Conservation (phyloP, 495 filamentous ascomycete genomes). For the Neurospora hispaniola region DNA sequence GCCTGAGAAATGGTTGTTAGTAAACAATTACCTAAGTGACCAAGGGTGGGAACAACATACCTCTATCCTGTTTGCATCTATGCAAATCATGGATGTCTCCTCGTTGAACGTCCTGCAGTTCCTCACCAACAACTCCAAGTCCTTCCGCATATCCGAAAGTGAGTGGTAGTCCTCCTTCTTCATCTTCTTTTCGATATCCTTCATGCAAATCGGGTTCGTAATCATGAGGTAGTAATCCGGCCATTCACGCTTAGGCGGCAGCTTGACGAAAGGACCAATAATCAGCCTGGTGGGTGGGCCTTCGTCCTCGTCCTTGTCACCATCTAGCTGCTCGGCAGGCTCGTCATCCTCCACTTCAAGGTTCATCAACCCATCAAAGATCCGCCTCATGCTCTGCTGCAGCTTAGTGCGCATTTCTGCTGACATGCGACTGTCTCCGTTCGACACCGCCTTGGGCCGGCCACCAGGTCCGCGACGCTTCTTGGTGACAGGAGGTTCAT, state of each 20-base stretch:
- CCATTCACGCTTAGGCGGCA: conserved; percentile 78
- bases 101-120: conserved; percentile 96
- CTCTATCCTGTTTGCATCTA: conserved; percentile 89
- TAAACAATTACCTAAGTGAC: not conserved
- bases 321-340: conserved; percentile 20
- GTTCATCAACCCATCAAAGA: conserved; percentile 69
- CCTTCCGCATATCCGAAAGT: conserved; percentile 66
- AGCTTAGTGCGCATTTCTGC: conserved; percentile 49
- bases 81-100: conserved; percentile 79
- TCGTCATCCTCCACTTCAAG: conserved; percentile 60
- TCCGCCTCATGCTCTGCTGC: conserved; percentile 60
- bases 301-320: conserved; percentile 23
- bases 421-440: conserved; percentile 20
- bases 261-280: conserved; percentile 88
- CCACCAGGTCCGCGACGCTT: conserved; percentile 58
- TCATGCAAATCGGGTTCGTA: conserved; percentile 83
- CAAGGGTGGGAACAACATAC: conserved; percentile 32
- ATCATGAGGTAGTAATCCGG: conserved; percentile 93
- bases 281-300: conserved; percentile 53
- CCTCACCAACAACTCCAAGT: conserved; percentile 71
- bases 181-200: conserved; percentile 84
- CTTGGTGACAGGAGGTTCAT: conserved; percentile 71
- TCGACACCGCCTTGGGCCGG: conserved; percentile 44
- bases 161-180: conserved; percentile 84
- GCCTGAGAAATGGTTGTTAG: conserved; percentile 36